Evolutionary conservation across 2,329 filamentous ascomycete species (phyloP).

Genomic region (Falciphora oryzae): DNA sequence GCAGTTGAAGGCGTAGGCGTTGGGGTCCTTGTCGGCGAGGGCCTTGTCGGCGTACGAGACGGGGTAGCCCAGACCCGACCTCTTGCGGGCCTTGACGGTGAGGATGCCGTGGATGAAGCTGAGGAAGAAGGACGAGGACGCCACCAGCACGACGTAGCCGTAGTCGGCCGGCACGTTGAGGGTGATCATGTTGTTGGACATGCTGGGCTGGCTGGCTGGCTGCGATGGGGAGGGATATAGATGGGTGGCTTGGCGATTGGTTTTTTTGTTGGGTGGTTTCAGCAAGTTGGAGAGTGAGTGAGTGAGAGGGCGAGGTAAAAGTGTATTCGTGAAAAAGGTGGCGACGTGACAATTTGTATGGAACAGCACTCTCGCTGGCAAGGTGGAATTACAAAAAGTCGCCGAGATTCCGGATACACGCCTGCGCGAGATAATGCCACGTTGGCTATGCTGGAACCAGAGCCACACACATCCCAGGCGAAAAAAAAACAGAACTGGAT

Average conservation of each 20-base stretch:
- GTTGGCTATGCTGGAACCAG: no score
- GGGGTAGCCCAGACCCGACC: slow-evolving; percentile 50
- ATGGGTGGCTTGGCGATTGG: no score
- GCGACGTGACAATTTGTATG: no score
- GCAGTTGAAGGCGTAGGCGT: slow-evolving; percentile 58
- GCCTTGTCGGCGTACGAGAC: slow-evolving; percentile 50
- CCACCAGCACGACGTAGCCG: slow-evolving; percentile 54
- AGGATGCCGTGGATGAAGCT: slow-evolving; percentile 46
- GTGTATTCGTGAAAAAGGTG: no score
- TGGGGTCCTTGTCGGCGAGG: slow-evolving; percentile 46
- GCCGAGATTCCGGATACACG: no score
- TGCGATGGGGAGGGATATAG: background rate
- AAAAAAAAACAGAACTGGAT: no score
- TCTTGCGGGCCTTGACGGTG: slow-evolving; percentile 44
- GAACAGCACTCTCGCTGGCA: no score
- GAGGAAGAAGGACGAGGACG: slow-evolving; percentile 52
- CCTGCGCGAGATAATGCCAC: no score
- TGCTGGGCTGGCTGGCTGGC: background rate
- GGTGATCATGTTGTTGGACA: background rate
- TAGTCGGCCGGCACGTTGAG: background rate
- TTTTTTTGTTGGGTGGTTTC: background rate
- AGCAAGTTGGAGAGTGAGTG: no score
- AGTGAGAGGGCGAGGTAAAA: no score
- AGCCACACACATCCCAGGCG: no score
- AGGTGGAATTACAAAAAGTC: no score